A percentile compares a stretch with the other conserved stretches of the same genome.
Conservation (phyloP, 148 eudicot genomes). For the Hydrangea macrophylla region DNA sequence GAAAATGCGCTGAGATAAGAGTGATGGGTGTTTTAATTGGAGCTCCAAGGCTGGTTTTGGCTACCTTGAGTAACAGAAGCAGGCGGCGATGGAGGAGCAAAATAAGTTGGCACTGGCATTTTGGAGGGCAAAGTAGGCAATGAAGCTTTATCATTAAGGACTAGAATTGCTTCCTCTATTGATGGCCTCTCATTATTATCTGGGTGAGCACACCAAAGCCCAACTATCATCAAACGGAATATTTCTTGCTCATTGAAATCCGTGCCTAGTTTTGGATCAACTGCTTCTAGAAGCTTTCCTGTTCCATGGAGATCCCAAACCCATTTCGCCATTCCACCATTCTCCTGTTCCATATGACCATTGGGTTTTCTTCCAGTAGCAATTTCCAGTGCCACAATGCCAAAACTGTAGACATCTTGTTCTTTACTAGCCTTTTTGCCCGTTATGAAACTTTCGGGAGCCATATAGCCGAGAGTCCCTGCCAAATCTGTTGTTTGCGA, state of each 20-base stretch:
- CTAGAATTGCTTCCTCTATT: conserved; percentile 13
- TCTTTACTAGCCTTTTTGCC: conserved; percentile 8
- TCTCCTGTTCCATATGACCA: neutral
- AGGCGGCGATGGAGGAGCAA: conserved; percentile 1
- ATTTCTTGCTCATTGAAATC: conserved; percentile 17
- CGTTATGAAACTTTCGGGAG: conserved; percentile 11
- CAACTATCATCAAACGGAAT: conserved; percentile 16
- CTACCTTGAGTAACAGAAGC: neutral
- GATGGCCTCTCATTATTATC: conserved; percentile 11
- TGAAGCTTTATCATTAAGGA: conserved; percentile 15
- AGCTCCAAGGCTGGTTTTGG: neutral
- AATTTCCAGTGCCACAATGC: conserved; percentile 16
- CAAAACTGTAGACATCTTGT: conserved; percentile 18
- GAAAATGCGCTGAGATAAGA: neutral
- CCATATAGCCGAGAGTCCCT: conserved; percentile 13
- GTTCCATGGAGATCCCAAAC: conserved; percentile 19
- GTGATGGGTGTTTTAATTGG: neutral
- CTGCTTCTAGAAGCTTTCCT: conserved; percentile 15
- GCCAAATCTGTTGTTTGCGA: conserved; percentile 1
- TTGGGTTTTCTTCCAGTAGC: conserved; percentile 18
- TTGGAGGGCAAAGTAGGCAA: conserved; percentile 4
- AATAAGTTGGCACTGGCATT: conserved; percentile 14
- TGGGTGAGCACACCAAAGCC: conserved; percentile 28
- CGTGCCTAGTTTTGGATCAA: neutral
- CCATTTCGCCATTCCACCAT: conserved; percentile 6